These are phyloP conservation scores for Zymoseptoria pseudotritici DNA, from an alignment of 2,329 filamentous ascomycete species.

Conservation along the genomic window DNA sequence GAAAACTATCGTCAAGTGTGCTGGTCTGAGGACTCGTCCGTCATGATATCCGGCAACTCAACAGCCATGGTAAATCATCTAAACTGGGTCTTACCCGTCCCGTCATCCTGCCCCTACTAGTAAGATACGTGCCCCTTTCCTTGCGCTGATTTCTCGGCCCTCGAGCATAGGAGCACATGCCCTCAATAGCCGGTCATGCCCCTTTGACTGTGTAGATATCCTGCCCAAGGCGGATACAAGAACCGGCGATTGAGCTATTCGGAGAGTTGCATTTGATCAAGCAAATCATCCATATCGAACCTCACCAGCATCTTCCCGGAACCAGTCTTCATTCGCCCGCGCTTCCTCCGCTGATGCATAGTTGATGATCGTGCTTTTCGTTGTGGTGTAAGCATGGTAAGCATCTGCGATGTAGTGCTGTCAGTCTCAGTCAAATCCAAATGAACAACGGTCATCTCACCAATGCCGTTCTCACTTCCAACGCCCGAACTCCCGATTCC, in stretches of 20 bases:
- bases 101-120: no score
- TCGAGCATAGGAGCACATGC: neutral
- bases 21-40: neutral
- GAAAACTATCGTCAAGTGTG: no score
- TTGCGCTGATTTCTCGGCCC: no score
- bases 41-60: neutral
- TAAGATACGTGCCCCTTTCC: no score
- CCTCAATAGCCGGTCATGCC: neutral
- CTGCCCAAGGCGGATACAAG: neutral
- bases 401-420: slow-evolving; percentile 23
- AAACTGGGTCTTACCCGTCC: neutral
- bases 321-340: slow-evolving; percentile 57
- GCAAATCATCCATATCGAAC: slow-evolving; percentile 53
- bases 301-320: slow-evolving; percentile 48
- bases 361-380: slow-evolving; percentile 63
- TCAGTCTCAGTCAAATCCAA: neutral
- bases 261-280: slow-evolving; percentile 1
- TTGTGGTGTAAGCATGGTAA: slow-evolving; percentile 39
- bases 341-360: slow-evolving; percentile 52
- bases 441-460: slow-evolving; percentile 45
- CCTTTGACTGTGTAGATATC: neutral
- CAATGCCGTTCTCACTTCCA: slow-evolving; percentile 65
- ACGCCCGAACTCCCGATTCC: slow-evolving; percentile 56
- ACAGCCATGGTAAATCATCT: neutral
- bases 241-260: neutral